These are phyloP conservation scores for Ulvella scutata DNA, from an alignment of 139 green algal species.

Conservation along the genomic window DNA sequence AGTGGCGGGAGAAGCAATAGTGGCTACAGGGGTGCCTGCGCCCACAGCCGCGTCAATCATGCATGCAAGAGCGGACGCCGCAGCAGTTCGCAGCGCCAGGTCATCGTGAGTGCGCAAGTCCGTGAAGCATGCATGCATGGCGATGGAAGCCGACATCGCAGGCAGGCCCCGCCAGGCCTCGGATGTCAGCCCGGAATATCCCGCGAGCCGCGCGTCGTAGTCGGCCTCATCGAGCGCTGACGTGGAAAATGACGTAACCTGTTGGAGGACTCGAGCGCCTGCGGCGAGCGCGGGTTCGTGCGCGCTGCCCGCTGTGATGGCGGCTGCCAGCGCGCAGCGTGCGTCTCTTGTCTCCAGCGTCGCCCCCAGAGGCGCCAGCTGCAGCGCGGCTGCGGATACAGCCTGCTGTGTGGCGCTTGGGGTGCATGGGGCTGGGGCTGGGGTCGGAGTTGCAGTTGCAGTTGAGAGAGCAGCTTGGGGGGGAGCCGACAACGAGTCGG, in stretches of 20 bases:
- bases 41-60: constrained; percentile 18
- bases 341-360: constrained; percentile 25
- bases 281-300: constrained; percentile 5
- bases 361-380: constrained; percentile 37
- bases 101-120: constrained; percentile 49
- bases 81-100: constrained; percentile 53
- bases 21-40: no score
- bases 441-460: no score
- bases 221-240: constrained; percentile 30
- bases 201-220: constrained; percentile 44
- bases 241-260: neutral
- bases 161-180: constrained; percentile 22
- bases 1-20: no score
- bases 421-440: no score
- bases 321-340: constrained; percentile 22
- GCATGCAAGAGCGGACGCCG: constrained; percentile 21
- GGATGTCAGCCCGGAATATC: constrained; percentile 32
- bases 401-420: no score
- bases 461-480: no score
- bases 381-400: neutral
- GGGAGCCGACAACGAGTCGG: no score
- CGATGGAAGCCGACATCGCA: constrained; percentile 18
- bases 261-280: neutral
- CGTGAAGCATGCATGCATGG: constrained; percentile 39
- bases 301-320: constrained; percentile 22